Base-by-base conservation (phyloP, 2,329 filamentous ascomycete species). In the Cordyceps farinosa region DNA sequence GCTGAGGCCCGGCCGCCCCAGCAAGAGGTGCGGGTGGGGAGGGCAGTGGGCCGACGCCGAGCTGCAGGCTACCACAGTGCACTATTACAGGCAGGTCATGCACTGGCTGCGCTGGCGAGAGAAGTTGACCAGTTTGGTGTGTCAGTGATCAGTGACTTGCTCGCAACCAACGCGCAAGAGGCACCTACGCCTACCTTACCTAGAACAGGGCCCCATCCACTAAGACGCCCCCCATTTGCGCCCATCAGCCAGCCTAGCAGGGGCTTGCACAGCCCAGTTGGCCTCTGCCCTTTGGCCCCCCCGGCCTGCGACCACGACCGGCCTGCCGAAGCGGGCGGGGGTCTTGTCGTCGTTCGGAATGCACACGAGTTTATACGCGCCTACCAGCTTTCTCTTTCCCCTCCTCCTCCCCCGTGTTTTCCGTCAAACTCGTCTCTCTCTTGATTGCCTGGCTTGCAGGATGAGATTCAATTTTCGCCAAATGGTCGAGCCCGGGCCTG, bases 331-430 rank as follows among this genome's bases (percentile, higher is more conserved):
- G 57, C 57, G 57, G 57, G 57, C 22, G 22, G 22, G 22, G 22
- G 22, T 22, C 22, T 22, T 22, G 22, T 22, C 22, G 57, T 52
- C 40, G 32, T 13, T 59, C 45, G 57, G 57, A 61, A 61, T 61
- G 57, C 57, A 45, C 34, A 61, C 32, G 47, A 52, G 45, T 61
- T 53, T 38, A 61, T 52, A 58, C 55, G 32, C 55, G 55, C 55
- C 55, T 15, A 45, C n/a, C 22, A 22, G 22, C 22, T 22, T 22
- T n/a, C 17, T 13, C 29, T 45, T 48, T 10, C 15, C 27, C 40
- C 27, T n/a, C 38, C 34, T 30, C 15, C n/a, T 32, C n/a, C 36
- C 17, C 36, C 47, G 34, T 52, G 17, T 38, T 40, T 47, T 48
- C 38, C 40, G 32, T 17, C 11, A 17, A 38, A 13, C 13, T n/a